Evolutionary conservation across 805 yeast species (phyloP), one percentile per base, ranked within the genome.

Genomic region (Metschnikowia gelsemii): DNA sequence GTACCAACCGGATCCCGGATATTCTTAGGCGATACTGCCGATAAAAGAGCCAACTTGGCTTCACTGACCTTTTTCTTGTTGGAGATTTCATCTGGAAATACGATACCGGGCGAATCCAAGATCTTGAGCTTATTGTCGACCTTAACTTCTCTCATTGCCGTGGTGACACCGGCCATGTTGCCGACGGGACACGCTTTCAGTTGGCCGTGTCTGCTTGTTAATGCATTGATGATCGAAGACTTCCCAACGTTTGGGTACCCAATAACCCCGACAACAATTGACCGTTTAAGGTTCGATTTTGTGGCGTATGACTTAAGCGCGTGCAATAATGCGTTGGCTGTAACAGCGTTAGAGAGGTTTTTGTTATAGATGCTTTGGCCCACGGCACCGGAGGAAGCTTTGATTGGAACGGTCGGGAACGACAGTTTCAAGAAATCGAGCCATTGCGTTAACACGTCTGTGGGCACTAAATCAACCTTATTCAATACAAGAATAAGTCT

Each of bases 211-310:
- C 93, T 82, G 40, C 87, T 76, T 3, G 88, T 81, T 51, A 91
- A 72, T 2, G 97, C 84, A 64, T 91, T 91, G 59, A 91, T 93
- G 43, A 93, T 84, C 14, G 96, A 87, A 2, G 96, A 89, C 63
- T 90, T 90, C 57, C 98, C 98, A 39, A 91, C 97, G 62, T 91
- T 91, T 37, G 99, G 99, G 68, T 89, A 91, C 13, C 99, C 99
- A 52, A 91, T 86, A 30, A 91, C 96, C 62, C 99, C 98, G 33
- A 88, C 97, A 32, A 87, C 78, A 43, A 90, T 84, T 11, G 96
- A 80, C 62, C 98, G 81, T 60, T 90, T 90, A 56, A 90, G 74
- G 59, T 89, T 86, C 17, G 89, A 78, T 63, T 85, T 84, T 50
- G 78, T 75, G 16, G 98, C 90, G 61, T 84, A 93, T 35, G 88